Evolutionary conservation across 345 rosid species (phyloP).

Genomic region (Stellera chamaejasme): DNA sequence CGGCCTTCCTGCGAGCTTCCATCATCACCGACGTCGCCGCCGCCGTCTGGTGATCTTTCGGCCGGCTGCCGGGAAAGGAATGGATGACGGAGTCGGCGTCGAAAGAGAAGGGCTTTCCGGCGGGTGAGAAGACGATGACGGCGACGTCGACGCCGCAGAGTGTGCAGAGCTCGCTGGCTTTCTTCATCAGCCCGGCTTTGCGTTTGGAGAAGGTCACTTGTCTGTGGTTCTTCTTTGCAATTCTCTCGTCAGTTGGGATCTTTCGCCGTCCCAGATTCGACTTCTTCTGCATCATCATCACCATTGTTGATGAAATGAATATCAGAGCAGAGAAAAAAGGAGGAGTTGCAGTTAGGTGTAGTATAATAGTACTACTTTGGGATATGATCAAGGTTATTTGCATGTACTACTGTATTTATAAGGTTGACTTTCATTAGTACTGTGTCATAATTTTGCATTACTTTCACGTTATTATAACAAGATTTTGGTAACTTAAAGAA

Average conservation of each 20-base stretch:
- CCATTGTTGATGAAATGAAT: too few species aligned
- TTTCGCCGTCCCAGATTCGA: constrained; percentile 23
- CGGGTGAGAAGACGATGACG: constrained; percentile 39
- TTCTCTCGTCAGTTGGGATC: constrained; percentile 15
- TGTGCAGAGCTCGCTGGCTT: constrained; percentile 48
- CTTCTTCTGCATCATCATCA: constrained; percentile 19
- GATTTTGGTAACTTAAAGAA: too few species aligned
- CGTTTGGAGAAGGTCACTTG: constrained; percentile 64
- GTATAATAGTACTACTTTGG: too few species aligned
- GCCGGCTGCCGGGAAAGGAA: constrained; percentile 21
- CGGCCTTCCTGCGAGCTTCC: constrained; percentile 32
- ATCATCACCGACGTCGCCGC: background rate
- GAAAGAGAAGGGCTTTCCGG: constrained; percentile 44
- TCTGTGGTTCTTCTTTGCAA: constrained; percentile 23
- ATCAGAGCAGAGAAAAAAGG: too few species aligned
- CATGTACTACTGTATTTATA: too few species aligned
- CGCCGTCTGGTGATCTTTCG: background rate
- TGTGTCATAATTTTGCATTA: too few species aligned
- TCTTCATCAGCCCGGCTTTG: constrained; percentile 40
- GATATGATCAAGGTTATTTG: too few species aligned
- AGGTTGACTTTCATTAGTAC: too few species aligned
- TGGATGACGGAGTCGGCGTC: constrained; percentile 25
- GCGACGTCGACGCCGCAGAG: constrained; percentile 36
- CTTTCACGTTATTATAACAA: too few species aligned
- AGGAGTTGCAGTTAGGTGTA: too few species aligned